Evolutionary conservation across 2,329 filamentous ascomycete species (phyloP), one percentile per base, ranked within the genome.

Genomic region (Neofusicoccum umdonicola): DNA sequence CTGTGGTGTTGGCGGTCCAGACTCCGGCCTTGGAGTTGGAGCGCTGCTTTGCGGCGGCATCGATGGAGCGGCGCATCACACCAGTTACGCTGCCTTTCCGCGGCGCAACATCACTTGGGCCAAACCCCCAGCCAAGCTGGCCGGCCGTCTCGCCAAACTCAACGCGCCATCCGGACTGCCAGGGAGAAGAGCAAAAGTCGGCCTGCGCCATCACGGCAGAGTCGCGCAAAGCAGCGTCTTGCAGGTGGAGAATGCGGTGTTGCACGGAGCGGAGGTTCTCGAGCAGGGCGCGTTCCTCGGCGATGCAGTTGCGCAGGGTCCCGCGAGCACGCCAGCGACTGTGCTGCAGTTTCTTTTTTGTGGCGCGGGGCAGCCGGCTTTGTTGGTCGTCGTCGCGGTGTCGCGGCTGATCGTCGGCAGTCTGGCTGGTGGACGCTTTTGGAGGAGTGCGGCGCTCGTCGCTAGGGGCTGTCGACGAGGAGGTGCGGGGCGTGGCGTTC

Each of bases 281-380:
- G n/a, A 64, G 54, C 17, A 64, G 63, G 5, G 54, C 63, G 12
- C 37, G 13, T 44, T 64, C 19, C 27, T 64, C 63, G 19, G 35
- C 22, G 8, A 41, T 11, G 37, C 52, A 58, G 63, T 58, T 60
- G 52, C 63, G 52, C 35, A 64, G 31, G 5, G 63, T 51, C 4
- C 52, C 19, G 15, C 54, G 52, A 56, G 54, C 63, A 13, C 63
- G 63, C 63, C 63, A 64, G 63, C 63, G 63, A n/a, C 31, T 60
- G 35, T 64, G 54, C 27, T 64, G 52, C 19, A 64, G 45, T 27
- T 60, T 64, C 56, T 64, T 64, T 35, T 52, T 64, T 15, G 44
- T 42, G 7, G 52, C 22, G n/a, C 62, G 62, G 7, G 39, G 31
- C 15, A 64, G 62, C 3, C 31, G 35, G 19, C 27, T 34, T 2